Evolutionary conservation across 805 yeast genomes (phyloP).

Genomic region (Starmerella ratchasimensis): DNA sequence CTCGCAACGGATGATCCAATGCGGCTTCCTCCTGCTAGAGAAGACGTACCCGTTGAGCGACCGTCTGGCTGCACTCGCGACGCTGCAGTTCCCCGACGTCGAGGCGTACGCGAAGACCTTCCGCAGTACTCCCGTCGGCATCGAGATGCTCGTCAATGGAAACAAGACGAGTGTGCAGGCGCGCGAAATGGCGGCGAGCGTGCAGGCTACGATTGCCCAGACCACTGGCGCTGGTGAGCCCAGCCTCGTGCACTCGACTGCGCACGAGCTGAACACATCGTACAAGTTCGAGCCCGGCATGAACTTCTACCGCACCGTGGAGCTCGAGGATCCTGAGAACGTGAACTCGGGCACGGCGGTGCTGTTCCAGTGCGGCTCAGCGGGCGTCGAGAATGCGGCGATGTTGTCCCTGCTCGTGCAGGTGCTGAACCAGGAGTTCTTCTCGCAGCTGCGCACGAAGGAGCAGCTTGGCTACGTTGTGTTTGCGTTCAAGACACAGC

Average conservation of each 20-base stretch:
- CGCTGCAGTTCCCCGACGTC: constrained; percentile 26
- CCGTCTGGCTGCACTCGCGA: constrained; percentile 40
- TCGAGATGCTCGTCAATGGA: constrained; percentile 68
- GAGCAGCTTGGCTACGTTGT: constrained; percentile 95
- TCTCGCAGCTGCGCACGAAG: constrained; percentile 76
- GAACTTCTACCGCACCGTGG: constrained; percentile 16
- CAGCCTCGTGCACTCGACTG: background rate
- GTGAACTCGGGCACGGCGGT: constrained; percentile 76
- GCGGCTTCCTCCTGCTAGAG: constrained; percentile 56
- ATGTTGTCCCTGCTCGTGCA: constrained; percentile 55
- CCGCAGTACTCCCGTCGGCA: constrained; percentile 40
- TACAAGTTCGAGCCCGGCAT: constrained; percentile 24
- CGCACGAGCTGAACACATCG: constrained; percentile 21
- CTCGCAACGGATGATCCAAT: constrained; percentile 52
- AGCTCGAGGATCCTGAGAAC: constrained; percentile 50
- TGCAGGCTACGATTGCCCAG: background rate
- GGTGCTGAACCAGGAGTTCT: constrained; percentile 73
- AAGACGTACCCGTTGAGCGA: constrained; percentile 52
- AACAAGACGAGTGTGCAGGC: constrained; percentile 50
- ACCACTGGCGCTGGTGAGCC: background rate
- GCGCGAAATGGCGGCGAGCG: constrained; percentile 26
- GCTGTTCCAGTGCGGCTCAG: constrained; percentile 50
- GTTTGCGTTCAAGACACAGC: constrained; percentile 54
- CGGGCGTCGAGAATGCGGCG: constrained; percentile 34
- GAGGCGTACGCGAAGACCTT: constrained; percentile 22